Percentiles rank a stretch among this genome's conserved stretches.
Evolutionary conservation across 1,139 yeast genomes (phyloP).

Genomic region (Sugiyamaella japonica): DNA sequence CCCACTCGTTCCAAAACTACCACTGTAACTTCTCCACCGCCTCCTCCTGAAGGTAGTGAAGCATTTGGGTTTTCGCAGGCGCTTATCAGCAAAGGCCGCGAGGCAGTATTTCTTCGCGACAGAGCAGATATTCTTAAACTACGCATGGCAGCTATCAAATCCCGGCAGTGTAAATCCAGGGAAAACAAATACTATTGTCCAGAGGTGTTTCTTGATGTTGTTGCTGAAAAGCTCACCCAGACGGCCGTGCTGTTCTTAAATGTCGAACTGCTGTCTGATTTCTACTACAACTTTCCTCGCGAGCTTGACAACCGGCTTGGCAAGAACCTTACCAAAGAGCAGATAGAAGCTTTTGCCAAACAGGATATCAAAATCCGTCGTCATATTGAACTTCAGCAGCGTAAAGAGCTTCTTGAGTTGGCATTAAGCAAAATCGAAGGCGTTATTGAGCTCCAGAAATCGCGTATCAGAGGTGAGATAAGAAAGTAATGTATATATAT

Average conservation of each 20-base stretch:
- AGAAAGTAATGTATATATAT: constrained; percentile 9
- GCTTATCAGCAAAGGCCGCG: constrained; percentile 68
- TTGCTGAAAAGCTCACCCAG: constrained; percentile 84
- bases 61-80: constrained; percentile 76
- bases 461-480: constrained; percentile 12
- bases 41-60: constrained; percentile 45
- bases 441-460: constrained; percentile 70
- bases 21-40: not conserved
- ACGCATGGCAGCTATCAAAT: constrained; percentile 74
- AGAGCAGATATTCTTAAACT: constrained; percentile 69
- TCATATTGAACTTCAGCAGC: constrained; percentile 90
- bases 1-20: constrained; percentile 28
- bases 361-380: constrained; percentile 90
- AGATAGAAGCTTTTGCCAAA: constrained; percentile 85
- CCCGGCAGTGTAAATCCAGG: constrained; percentile 71
- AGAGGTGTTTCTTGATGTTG: constrained; percentile 88
- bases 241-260: constrained; percentile 92
- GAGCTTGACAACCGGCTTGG: constrained; percentile 80
- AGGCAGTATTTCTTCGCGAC: constrained; percentile 79
- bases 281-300: constrained; percentile 93
- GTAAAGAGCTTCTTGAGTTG: constrained; percentile 81
- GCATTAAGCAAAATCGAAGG: constrained; percentile 87
- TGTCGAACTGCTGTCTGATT: constrained; percentile 90
- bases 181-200: constrained; percentile 91
- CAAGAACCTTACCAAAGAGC: constrained; percentile 63